Conservation (phyloP, 1,284 basidiomycete genomes). For the Cryptococcus neoformans region DNA sequence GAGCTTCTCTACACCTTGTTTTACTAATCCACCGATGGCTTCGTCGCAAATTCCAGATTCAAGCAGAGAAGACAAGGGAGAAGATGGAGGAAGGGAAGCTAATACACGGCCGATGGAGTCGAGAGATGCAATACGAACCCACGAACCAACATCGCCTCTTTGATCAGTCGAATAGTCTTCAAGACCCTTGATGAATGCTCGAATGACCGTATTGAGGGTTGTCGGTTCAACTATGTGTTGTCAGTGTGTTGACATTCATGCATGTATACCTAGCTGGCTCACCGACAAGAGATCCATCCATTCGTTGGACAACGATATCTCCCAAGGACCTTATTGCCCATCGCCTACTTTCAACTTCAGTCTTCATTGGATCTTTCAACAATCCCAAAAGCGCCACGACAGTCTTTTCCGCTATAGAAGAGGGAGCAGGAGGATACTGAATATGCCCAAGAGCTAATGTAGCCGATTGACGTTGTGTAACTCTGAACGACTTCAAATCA, state of each 20-base stretch:
- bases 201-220: conserved; percentile 18
- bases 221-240: conserved; percentile 10
- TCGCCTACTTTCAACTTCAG: conserved; percentile 46
- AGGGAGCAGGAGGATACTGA: conserved; percentile 54
- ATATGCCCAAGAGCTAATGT: conserved; percentile 70
- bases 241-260: neutral
- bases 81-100: conserved; percentile 8
- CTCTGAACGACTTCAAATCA: conserved; percentile 57
- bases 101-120: conserved; percentile 43
- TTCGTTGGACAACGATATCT: conserved; percentile 19
- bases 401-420: conserved; percentile 3
- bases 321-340: conserved; percentile 34
- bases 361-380: conserved; percentile 27
- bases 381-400: conserved; percentile 25
- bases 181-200: conserved; percentile 59
- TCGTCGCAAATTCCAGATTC: neutral
- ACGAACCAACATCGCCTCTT: conserved; percentile 95
- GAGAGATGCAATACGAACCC: conserved; percentile 77
- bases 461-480: conserved; percentile 67
- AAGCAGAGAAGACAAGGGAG: neutral
- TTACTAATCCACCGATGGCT: conserved; percentile 68
- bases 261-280: conserved; percentile 1
- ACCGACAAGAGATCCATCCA: conserved; percentile 13
- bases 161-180: conserved; percentile 91
- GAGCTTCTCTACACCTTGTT: conserved; percentile 85